Percentiles rank a stretch among this genome's conserved stretches.
phyloP scores from a whole-genome alignment of 257 asterid genomes.

The Cordia subcordata region DNA sequence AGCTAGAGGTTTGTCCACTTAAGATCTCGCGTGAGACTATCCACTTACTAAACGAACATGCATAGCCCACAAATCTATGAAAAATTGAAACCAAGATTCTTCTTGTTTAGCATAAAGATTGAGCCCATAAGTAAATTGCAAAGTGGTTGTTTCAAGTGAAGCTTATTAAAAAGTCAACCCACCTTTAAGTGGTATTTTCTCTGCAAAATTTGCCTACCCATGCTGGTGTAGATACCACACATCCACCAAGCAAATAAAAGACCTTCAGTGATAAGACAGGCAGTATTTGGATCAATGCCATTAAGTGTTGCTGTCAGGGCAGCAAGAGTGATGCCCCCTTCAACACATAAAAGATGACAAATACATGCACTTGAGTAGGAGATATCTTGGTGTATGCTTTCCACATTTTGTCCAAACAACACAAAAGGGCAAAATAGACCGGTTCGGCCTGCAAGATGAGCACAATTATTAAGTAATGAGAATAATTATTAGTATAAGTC shows the following conservation, averaged over 20 bases:
- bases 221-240: conserved; percentile 76
- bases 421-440: conserved; percentile 74
- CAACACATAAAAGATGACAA: conserved; percentile 58
- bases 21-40: too few species aligned
- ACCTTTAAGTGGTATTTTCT: conserved; percentile 78
- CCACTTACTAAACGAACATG: too few species aligned
- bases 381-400: conserved; percentile 51
- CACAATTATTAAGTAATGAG: background rate
- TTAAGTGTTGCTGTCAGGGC: conserved; percentile 55
- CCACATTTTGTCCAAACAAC: conserved; percentile 63
- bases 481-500: background rate
- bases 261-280: conserved; percentile 65
- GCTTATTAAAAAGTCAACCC: background rate
- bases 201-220: conserved; percentile 73
- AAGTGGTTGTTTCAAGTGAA: background rate
- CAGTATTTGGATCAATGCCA: conserved; percentile 70
- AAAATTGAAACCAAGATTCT: background rate
- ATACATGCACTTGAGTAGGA: conserved; percentile 49
- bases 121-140: background rate
- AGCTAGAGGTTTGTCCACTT: too few species aligned
- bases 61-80: too few species aligned
- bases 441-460: conserved; percentile 33
- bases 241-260: conserved; percentile 86
- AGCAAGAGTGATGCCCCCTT: conserved; percentile 77
- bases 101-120: background rate